Evolutionary conservation across 441 rosid species (phyloP).

Genomic region (Arabidopsis hybrid): DNA sequence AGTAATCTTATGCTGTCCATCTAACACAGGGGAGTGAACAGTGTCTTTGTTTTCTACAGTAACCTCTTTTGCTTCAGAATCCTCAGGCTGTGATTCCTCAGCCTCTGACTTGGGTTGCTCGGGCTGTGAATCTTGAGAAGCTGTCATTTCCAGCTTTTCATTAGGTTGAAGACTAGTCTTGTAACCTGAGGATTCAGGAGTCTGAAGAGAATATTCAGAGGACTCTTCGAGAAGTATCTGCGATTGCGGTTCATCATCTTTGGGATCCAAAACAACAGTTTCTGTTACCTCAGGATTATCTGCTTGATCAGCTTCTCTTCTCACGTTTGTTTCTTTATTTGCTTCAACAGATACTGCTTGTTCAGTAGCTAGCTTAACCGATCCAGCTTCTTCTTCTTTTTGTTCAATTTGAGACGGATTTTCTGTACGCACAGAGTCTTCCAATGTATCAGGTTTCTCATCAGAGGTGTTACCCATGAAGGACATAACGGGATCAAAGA

Average conservation of each 20-base stretch:
- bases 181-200: conserved; percentile 52
- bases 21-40: conserved; percentile 42
- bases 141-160: conserved; percentile 45
- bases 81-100: conserved; percentile 53
- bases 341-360: conserved; percentile 51
- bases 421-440: conserved; percentile 48
- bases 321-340: conserved; percentile 43
- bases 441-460: conserved; percentile 50
- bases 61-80: conserved; percentile 48
- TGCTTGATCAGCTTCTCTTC: conserved; percentile 45
- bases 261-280: conserved; percentile 45
- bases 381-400: conserved; percentile 49
- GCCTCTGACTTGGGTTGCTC: conserved; percentile 51
- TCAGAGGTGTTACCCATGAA: conserved; percentile 79
- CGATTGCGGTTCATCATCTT: conserved; percentile 56
- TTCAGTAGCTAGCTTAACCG: conserved; percentile 34
- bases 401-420: conserved; percentile 47
- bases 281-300: conserved; percentile 50
- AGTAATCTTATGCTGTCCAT: conserved; percentile 48
- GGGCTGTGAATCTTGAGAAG: conserved; percentile 51
- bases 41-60: conserved; percentile 48
- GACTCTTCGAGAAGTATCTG: conserved; percentile 31
- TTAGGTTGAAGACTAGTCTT: conserved; percentile 48
- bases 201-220: conserved; percentile 44
- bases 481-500: conserved; percentile 71